These are phyloP conservation scores for Eimeria tenella DNA, from an alignment of 169 alveolate species.

Conservation along the genomic window DNA sequence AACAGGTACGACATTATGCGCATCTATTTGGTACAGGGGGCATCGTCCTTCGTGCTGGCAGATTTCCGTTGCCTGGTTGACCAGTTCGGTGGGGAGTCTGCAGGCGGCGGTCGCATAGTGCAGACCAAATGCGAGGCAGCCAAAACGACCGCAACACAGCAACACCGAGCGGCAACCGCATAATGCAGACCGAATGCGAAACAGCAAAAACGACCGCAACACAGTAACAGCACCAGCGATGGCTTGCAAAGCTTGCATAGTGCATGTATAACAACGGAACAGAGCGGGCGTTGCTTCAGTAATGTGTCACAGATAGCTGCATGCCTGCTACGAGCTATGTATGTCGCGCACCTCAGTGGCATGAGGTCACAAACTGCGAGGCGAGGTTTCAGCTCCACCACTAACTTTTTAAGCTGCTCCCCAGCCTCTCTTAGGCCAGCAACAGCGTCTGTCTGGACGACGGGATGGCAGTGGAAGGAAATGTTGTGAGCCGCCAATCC, in stretches of 20 bases:
- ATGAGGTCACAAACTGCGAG: slow-evolving; percentile 47
- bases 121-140: background rate
- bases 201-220: background rate
- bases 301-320: no score
- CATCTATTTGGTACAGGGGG: slow-evolving; percentile 83
- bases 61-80: background rate
- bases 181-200: background rate
- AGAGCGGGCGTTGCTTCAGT: no score
- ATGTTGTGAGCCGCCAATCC: slow-evolving; percentile 75
- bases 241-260: no score
- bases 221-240: background rate
- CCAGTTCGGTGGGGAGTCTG: slow-evolving; percentile 52
- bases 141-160: no score
- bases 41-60: background rate
- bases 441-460: slow-evolving; percentile 72
- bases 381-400: slow-evolving; percentile 16
- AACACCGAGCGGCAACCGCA: background rate
- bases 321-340: no score
- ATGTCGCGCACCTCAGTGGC: slow-evolving; percentile 55
- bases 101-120: no score
- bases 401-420: background rate
- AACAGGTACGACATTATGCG: slow-evolving; percentile 83
- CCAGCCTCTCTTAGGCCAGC: background rate
- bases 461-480: slow-evolving; percentile 76
- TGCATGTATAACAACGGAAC: no score